Evolutionary conservation across 176 grass and related monocot species (phyloP), one percentile per base, ranked within the genome.

Genomic region (Bothriochloa decipiens): DNA sequence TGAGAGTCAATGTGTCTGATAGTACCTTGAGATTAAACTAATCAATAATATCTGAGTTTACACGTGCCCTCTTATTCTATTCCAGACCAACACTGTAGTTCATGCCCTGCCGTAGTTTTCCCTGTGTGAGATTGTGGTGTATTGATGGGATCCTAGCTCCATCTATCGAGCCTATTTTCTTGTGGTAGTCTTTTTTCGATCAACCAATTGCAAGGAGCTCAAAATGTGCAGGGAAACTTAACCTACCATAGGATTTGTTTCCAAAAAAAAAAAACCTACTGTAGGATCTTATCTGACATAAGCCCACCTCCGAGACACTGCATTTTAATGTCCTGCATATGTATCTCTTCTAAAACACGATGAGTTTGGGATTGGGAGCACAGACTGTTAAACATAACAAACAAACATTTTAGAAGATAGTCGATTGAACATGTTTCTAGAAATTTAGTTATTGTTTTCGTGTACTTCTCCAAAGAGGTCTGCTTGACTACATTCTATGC

Each of bases 401-500:
- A 80, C 40, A 43, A 8, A 20, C 50, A 42, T 17, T 27, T 62
- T 71, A 23, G 6, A 60, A 57, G 45, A 84, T 75, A 71, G 9
- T 46, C 4, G 17, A 63, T 50, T 85, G 20, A 42, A 67, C 6
- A 39, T 79, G 27, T 32, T 89, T 74, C 4, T 80, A 7, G 14
- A 70, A 25, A 35, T 27, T 3, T n/a, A 39, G n/a, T 46, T 72
- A 13, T 53, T 8, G 3, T 78, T 79, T 79, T 45, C 6, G 4
- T 76, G 23, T 26, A 81, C 5, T 28, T 6, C 15, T 65, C 25
- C 50, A 71, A 75, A 65, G 28, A 45, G 33, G 74, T 53, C 20
- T 42, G 60, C 10, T 16, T 68, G 40, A 74, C 50, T 28, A 67
- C 62, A 75, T 28, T 82, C 2, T 69, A 3, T 85, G 63, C 70